phyloP scores from a whole-genome alignment of 371 early-diverging fungal species.

The Choanephora cucurbitarum region DNA sequence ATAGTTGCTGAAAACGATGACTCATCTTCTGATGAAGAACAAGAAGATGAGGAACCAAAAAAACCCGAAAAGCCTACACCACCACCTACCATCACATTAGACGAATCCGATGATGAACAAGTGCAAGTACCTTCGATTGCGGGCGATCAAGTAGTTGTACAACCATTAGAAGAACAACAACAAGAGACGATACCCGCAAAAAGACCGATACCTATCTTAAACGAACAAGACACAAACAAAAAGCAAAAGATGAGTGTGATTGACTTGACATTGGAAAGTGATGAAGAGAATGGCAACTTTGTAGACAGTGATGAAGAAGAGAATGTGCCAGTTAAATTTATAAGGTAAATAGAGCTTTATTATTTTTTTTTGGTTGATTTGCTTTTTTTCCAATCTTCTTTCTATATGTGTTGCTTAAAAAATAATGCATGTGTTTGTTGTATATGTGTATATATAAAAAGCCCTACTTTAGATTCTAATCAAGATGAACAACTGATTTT shows the following conservation, averaged over 20 bases:
- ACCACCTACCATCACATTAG: not conserved
- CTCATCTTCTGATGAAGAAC: constrained; percentile 14
- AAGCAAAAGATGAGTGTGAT: constrained; percentile 43
- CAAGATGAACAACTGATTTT: not conserved
- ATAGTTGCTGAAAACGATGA: constrained; percentile 32
- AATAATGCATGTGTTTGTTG: no score
- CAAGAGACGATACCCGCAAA: constrained; percentile 10
- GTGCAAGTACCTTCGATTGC: not conserved
- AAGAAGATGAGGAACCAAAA: not conserved
- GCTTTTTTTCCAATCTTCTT: no score
- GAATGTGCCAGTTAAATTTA: not conserved
- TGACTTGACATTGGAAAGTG: constrained; percentile 67
- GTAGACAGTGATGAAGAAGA: not conserved
- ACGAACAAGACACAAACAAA: not conserved
- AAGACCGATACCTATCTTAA: not conserved
- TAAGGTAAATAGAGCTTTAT: not conserved
- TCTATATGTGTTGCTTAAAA: no score
- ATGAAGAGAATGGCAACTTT: constrained; percentile 38
- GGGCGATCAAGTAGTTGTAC: not conserved
- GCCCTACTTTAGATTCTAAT: no score
- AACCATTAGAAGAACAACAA: not conserved
- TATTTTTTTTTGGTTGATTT: no score
- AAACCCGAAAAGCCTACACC: not conserved
- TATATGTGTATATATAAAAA: no score
- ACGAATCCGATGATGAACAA: not conserved